Conservation (phyloP, 371 early-diverging fungal species). For the Lichtheimia ramosa region DNA sequence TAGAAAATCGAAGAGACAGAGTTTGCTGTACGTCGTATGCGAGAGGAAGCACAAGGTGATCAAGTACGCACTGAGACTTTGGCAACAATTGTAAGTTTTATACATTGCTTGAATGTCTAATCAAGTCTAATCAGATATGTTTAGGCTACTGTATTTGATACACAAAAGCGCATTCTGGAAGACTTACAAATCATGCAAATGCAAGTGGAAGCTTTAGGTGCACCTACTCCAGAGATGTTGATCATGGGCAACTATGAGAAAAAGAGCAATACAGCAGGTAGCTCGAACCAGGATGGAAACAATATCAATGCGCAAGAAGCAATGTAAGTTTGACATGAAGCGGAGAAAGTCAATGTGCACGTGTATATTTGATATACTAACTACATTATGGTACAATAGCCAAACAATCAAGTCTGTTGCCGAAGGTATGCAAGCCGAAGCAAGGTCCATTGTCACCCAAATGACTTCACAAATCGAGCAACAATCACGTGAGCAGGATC, state of each 20-base stretch:
- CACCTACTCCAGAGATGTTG: conserved; percentile 36
- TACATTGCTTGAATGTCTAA: neutral
- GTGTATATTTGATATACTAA: neutral
- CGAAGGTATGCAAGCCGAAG: conserved; percentile 17
- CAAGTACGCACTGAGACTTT: conserved; percentile 24
- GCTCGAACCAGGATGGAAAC: neutral
- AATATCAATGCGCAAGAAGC: neutral
- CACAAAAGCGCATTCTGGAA: conserved; percentile 71
- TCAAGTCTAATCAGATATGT: neutral
- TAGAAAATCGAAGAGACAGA: conserved; percentile 64
- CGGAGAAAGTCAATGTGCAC: neutral
- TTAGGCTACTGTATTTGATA: conserved; percentile 54
- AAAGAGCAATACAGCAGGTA: neutral
- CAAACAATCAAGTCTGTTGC: conserved; percentile 9
- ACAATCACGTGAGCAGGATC: conserved; percentile 27
- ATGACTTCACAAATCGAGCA: conserved; percentile 21
- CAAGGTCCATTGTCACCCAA: conserved; percentile 11
- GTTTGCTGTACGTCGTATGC: conserved; percentile 35
- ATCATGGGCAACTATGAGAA: conserved; percentile 27
- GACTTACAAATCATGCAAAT: conserved; percentile 59
- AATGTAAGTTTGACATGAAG: conserved; percentile 15
- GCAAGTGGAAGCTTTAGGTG: conserved; percentile 59
- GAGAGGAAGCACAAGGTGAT: conserved; percentile 31
- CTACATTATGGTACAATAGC: neutral
- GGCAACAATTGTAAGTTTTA: conserved; percentile 29